Evolutionary conservation across 345 rosid species (phyloP).

Genomic region (Citropsis articulata): DNA sequence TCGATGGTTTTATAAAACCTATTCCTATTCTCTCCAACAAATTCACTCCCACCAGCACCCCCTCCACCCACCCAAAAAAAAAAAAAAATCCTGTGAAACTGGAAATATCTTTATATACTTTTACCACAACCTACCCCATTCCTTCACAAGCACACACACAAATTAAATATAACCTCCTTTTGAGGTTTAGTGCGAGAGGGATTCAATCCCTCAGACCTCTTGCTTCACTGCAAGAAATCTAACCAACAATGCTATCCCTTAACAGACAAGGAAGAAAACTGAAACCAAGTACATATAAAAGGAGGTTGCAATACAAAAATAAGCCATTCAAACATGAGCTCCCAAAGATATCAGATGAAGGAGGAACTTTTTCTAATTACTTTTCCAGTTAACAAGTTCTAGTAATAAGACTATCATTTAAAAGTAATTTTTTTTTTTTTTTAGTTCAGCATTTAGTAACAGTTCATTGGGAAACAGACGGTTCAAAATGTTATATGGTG

Average conservation of each 20-base stretch:
- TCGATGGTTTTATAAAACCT: not conserved
- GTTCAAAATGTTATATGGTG: not conserved
- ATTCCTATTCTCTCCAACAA: not conserved
- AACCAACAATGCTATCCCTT: not conserved
- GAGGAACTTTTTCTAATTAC: not conserved
- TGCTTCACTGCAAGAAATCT: not conserved
- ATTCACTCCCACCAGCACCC: too few species aligned
- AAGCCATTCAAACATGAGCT: not conserved
- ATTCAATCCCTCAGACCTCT: not conserved
- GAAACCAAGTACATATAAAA: not conserved
- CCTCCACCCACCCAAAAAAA: not conserved
- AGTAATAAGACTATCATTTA: not conserved
- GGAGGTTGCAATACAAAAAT: not conserved
- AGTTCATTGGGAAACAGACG: not conserved
- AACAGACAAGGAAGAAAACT: not conserved
- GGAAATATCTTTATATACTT: too few species aligned
- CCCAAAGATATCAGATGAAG: not conserved
- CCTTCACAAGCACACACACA: not conserved
- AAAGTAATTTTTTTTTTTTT: not conserved
- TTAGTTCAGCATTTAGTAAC: not conserved
- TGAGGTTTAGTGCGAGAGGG: not conserved
- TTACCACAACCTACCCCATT: too few species aligned
- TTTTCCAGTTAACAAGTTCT: not conserved
- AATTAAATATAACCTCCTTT: not conserved
- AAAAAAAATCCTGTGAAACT: too few species aligned